Conservation (phyloP, 1,139 yeast genomes). For the Geotrichum restrictum region DNA sequence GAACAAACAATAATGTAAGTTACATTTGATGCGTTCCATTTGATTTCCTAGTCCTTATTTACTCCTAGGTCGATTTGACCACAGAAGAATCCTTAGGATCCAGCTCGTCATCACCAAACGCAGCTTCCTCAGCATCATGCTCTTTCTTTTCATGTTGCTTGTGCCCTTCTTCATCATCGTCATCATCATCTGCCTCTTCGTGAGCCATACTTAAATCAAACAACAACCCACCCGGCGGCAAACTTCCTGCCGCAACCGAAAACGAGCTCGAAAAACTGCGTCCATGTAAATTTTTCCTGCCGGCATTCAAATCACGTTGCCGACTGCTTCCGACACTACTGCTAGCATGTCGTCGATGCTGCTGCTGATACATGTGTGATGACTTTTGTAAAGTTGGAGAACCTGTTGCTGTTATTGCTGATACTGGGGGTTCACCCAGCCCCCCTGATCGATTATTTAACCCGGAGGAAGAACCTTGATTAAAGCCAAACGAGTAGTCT, state of each 20-base stretch:
- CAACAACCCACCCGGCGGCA: conserved; percentile 8
- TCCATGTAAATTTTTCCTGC: not conserved
- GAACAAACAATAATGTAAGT: too few species aligned
- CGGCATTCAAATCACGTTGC: not conserved
- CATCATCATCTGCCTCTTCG: not conserved
- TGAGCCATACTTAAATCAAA: not conserved
- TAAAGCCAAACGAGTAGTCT: too few species aligned
- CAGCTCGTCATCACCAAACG: not conserved
- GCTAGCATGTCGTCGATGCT: not conserved
- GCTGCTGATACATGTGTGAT: not conserved
- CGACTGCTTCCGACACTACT: not conserved
- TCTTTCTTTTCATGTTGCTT: not conserved
- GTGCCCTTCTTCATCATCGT: not conserved
- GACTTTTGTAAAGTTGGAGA: too few species aligned
- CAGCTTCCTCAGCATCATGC: not conserved
- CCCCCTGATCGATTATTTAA: too few species aligned
- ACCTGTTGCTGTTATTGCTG: not conserved
- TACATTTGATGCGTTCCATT: too few species aligned
- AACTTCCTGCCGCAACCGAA: not conserved
- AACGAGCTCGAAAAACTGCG: not conserved
- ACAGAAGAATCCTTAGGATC: too few species aligned
- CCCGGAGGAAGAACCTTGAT: too few species aligned
- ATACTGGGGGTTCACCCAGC: too few species aligned
- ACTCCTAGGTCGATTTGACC: too few species aligned
- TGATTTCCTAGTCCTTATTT: too few species aligned